Evolutionary conservation across 768 basidiomycete species (phyloP).

Genomic region (Termitomyces sp.): DNA sequence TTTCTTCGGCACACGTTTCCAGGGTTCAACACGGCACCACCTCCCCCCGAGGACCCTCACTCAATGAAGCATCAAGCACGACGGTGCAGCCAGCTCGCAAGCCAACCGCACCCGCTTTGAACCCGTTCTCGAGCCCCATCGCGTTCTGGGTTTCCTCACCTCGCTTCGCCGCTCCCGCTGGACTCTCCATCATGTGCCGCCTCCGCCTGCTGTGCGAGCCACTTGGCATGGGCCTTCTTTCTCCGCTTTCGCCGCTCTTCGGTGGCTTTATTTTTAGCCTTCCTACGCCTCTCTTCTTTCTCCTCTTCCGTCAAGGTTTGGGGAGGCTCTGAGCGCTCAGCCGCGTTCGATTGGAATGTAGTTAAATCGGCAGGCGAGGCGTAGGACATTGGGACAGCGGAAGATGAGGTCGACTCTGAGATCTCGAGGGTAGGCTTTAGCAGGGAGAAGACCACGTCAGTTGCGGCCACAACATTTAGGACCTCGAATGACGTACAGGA

Average conservation of each 20-base stretch:
- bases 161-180: not conserved
- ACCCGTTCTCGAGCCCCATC: not conserved
- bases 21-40: not conserved
- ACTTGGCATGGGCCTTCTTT: not conserved
- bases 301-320: not conserved
- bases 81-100: not conserved
- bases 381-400: not conserved
- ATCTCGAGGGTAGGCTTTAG: not conserved
- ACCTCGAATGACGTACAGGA: not conserved
- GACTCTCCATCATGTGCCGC: not conserved
- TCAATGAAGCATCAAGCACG: not conserved
- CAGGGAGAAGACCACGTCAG: not conserved
- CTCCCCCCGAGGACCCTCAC: not conserved
- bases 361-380: not conserved
- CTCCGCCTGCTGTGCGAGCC: not conserved
- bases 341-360: not conserved
- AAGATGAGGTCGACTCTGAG: not conserved
- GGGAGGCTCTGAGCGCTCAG: not conserved
- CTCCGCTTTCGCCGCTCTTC: not conserved
- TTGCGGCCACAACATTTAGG: not conserved
- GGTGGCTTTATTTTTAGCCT: not conserved
- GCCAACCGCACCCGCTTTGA: not conserved
- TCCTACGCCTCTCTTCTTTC: not conserved
- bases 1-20: too few species aligned
- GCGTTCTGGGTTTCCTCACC: not conserved